Base-by-base conservation (phyloP, 2,329 filamentous ascomycete genomes). In the Pseudogymnoascus sp. region DNA sequence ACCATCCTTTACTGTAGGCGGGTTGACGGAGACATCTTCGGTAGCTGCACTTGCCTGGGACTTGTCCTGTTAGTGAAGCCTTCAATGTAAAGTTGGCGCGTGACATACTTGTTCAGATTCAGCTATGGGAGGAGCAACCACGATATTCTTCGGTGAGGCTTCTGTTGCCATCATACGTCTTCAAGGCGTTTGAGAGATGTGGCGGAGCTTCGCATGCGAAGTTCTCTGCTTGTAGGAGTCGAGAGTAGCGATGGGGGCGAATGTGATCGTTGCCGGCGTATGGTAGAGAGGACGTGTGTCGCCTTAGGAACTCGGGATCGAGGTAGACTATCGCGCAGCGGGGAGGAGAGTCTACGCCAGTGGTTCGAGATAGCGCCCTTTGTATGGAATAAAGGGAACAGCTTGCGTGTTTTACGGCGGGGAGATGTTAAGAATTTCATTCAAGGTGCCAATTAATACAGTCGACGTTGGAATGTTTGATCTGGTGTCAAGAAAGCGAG, bases 131-230 rank as follows among this genome's bases (percentile, higher is more conserved):
- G 64, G 42, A 64, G 62, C 56, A 65, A 64, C 64, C 70, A 78
- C 71, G 68, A 72, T 76, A 76, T 76, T 79, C 72, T 79, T 76
- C 74, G 78, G 76, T 73, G 78, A 77, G 77, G 80, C 78, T 81
- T 83, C 83, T 79, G 82, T 82, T 80, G 82, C 83, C 83, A 85
- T 85, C 82, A 83, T 85, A 81, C 82, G 82, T 80, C 75, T 76
- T 77, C 73, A 73, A 70, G 65, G 61, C 69, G 66, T 69, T 67
- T 69, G 64, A 65, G 65, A 63, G 67, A 71, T 72, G 69, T 68
- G 64, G 44, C 67, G 64, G 64, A 67, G 66, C 65, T 71, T 69
- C 70, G 70, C 72, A 73, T 73, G 68, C 69, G 70, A 70, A 69
- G 69, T 67, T 40, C 59, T 60, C 35, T 40, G 59, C 59, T 60